Base-by-base conservation (phyloP, 176 grass and related monocot genomes). In the Elaeis guineensis region DNA sequence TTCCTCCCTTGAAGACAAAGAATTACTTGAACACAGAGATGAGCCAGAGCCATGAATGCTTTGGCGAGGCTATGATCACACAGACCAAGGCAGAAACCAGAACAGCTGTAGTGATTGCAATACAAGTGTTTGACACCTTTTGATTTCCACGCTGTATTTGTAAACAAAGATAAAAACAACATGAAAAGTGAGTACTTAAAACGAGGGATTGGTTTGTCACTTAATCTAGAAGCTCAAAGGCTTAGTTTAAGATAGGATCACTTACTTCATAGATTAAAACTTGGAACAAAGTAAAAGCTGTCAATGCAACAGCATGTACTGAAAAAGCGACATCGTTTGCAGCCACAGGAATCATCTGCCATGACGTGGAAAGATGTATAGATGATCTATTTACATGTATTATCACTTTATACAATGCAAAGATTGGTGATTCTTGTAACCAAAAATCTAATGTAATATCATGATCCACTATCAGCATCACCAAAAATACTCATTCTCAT, bases 301-400 rank as follows among this genome's bases (percentile, higher is more conserved):
- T 96, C 69, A 96, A 79, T 50, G 87, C 63, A 72, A 96, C 92
- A 30, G 92, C 92, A 58, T 96, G 92, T 71, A 88, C 39, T 30
- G 92, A 96, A 71, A 96, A 96, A 53, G 83, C 86, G 79, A 96
- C 92, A 68, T 96, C 92, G 78, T 90, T 96, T 77, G 86, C 83
- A 44, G 92, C 87, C 39, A 96, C 92, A 59, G 92, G 92, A 78
- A 96, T 96, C 75, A 96, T 74, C 92, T 96, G 70, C 52, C 20
- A 78, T 35, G 32, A 35, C 32, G 23, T 72, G 39, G 59, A 64
- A 57, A 19, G 17, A 59, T 29, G 5, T 9, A 9, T 11, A 2
- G 32, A 35, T 35, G 6, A 35, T 9, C 8, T 7, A 35, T 35
- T 35, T 35, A 35, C 32, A 7, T 9, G 8, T 35, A 35, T 35